Percentiles rank a stretch among this genome's conserved stretches.
Evolutionary conservation across 2,329 filamentous ascomycete species (phyloP).

Genomic region (Salinomyces thailandicus): DNA sequence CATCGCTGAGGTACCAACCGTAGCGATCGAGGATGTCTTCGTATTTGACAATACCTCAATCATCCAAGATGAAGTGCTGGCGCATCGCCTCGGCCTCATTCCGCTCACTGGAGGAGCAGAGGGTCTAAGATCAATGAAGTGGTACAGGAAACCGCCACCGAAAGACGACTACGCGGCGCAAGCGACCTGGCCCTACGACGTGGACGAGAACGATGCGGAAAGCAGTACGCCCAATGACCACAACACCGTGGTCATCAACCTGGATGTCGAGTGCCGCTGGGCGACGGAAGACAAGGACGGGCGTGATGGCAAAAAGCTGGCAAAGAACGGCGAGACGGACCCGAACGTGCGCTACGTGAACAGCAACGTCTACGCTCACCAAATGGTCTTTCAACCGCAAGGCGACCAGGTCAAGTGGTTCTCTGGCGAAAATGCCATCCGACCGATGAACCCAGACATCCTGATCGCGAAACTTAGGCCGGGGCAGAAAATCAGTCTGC

Average conservation of each 20-base stretch:
- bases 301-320: constrained; percentile 41
- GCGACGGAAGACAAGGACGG: constrained; percentile 41
- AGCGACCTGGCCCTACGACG: constrained; percentile 26
- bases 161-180: constrained; percentile 45
- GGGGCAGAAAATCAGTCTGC: constrained; percentile 73
- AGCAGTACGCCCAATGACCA: constrained; percentile 53
- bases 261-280: constrained; percentile 70
- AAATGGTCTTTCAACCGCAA: constrained; percentile 62
- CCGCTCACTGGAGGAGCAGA: constrained; percentile 72
- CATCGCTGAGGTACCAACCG: constrained; percentile 83
- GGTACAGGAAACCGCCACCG: constrained; percentile 59
- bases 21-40: constrained; percentile 90
- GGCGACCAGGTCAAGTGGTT: constrained; percentile 62
- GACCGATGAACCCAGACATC: constrained; percentile 80
- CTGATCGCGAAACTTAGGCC: constrained; percentile 89
- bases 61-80: constrained; percentile 93
- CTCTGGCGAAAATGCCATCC: constrained; percentile 50
- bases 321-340: constrained; percentile 62
- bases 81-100: constrained; percentile 79
- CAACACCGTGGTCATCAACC: constrained; percentile 73
- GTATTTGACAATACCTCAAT: constrained; percentile 95
- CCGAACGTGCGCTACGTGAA: constrained; percentile 76
- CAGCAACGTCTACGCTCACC: constrained; percentile 50
- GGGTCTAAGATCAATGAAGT: constrained; percentile 72
- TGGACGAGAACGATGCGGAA: constrained; percentile 30